phyloP scores from a whole-genome alignment of 2,329 filamentous ascomycete species.

The Trichoderma hamatum region DNA sequence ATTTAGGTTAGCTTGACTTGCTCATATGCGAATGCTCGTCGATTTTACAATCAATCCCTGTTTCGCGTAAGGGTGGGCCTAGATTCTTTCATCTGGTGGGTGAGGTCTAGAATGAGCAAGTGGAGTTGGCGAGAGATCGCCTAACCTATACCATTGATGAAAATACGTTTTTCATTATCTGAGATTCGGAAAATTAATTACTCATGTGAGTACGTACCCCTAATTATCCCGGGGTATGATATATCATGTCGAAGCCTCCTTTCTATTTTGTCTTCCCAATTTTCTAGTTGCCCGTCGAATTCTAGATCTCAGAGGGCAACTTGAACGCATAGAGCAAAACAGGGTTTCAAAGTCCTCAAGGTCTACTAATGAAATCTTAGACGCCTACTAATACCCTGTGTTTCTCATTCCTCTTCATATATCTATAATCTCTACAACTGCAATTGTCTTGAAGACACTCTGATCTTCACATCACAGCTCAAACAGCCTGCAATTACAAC shows the following conservation, averaged over 20 bases:
- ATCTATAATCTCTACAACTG: not conserved
- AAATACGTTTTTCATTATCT: not conserved
- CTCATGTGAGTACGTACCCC: not conserved
- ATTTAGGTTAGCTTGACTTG: not conserved
- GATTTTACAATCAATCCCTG: not conserved
- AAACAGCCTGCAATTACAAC: not conserved
- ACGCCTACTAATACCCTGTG: not conserved
- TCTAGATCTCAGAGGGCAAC: not conserved
- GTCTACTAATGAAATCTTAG: not conserved
- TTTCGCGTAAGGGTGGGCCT: not conserved
- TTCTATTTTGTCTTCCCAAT: not conserved
- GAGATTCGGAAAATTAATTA: not conserved
- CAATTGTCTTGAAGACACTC: not conserved
- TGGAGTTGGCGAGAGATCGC: not conserved
- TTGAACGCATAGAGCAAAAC: not conserved
- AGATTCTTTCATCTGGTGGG: not conserved
- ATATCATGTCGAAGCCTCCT: not conserved
- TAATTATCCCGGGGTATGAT: not conserved
- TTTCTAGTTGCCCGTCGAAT: not conserved
- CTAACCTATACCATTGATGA: not conserved
- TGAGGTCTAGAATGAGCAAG: not conserved
- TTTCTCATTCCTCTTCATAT: not conserved
- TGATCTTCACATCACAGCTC: not conserved
- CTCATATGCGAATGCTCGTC: too few species aligned
- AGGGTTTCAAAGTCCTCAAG: not conserved